A percentile compares a stretch with the other conserved stretches of the same genome.
These are phyloP conservation scores for Penicillium robsamsonii DNA, from an alignment of 495 filamentous ascomycete genomes.

Conservation along the genomic window DNA sequence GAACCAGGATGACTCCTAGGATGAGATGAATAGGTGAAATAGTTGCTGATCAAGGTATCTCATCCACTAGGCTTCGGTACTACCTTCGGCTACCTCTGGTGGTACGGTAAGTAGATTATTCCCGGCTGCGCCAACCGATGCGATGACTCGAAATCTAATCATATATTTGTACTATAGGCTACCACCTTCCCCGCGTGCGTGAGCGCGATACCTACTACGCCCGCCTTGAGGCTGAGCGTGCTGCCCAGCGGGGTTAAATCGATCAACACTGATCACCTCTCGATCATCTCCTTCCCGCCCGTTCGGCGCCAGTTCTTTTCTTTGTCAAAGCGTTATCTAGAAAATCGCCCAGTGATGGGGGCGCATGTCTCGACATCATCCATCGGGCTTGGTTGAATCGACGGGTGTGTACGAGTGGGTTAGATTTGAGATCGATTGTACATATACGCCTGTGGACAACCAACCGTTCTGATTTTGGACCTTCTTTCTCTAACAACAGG, in stretches of 20 bases:
- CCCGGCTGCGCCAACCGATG: constrained; percentile 1
- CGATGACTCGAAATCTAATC: not conserved
- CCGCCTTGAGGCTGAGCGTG: constrained; percentile 70
- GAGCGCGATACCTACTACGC: constrained; percentile 73
- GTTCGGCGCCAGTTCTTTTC: constrained; percentile 23
- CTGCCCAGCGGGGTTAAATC: constrained; percentile 40
- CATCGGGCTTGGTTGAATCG: constrained; percentile 16
- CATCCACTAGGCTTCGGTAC: constrained; percentile 58
- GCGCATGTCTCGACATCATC: constrained; percentile 3
- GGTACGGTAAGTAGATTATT: constrained; percentile 68
- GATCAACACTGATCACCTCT: constrained; percentile 16
- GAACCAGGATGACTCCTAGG: not conserved
- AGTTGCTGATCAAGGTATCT: constrained; percentile 10
- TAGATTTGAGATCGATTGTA: constrained; percentile 27
- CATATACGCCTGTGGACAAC: constrained; percentile 29
- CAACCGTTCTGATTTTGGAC: constrained; percentile 17
- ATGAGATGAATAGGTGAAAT: too few species aligned
- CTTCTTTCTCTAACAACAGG: not conserved
- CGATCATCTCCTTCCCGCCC: constrained; percentile 18
- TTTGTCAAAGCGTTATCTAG: constrained; percentile 17
- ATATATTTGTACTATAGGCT: constrained; percentile 47
- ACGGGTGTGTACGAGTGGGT: constrained; percentile 20
- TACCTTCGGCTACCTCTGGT: constrained; percentile 71
- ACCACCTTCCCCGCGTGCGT: constrained; percentile 74
- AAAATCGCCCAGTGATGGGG: too few species aligned